Percentiles rank a stretch among this genome's conserved stretches.
Conservation (phyloP, 768 basidiomycete species). For the Mrakia frigida region DNA sequence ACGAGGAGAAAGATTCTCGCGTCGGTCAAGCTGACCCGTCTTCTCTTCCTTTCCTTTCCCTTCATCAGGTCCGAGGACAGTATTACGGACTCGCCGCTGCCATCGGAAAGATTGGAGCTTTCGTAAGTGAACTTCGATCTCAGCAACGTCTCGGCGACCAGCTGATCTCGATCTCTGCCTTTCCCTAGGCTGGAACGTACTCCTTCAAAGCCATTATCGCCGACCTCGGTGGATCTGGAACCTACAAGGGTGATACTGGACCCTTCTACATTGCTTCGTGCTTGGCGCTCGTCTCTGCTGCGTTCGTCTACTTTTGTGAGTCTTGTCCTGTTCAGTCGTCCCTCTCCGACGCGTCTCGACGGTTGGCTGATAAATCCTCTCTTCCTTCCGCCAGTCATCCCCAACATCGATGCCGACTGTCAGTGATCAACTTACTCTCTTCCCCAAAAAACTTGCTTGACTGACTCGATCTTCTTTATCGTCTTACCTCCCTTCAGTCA, state of each 20-base stretch:
- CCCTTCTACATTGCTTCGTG: slow-evolving; percentile 45
- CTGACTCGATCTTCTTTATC: neutral
- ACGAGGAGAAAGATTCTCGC: too few species aligned
- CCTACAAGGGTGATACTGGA: slow-evolving; percentile 24
- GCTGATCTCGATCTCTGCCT: too few species aligned
- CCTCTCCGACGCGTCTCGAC: too few species aligned
- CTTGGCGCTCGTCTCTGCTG: slow-evolving; percentile 71
- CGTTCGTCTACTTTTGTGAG: slow-evolving; percentile 57
- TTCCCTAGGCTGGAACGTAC: slow-evolving; percentile 41
- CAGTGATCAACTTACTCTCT: neutral
- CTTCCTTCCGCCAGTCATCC: slow-evolving; percentile 50
- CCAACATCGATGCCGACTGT: slow-evolving; percentile 61
- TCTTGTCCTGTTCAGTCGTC: too few species aligned
- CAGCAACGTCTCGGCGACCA: too few species aligned
- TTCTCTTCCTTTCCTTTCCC: slow-evolving; percentile 47
- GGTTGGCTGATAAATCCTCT: too few species aligned
- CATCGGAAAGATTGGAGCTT: slow-evolving; percentile 49
- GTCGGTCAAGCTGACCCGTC: slow-evolving; percentile 40
- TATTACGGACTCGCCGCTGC: slow-evolving; percentile 84
- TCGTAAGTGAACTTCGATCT: slow-evolving; percentile 11
- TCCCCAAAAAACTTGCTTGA: neutral
- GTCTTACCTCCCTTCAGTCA: neutral
- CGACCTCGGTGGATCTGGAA: slow-evolving; percentile 25
- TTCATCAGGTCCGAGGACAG: slow-evolving; percentile 37
- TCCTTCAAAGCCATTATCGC: slow-evolving; percentile 41